phyloP scores from a whole-genome alignment of 2,329 filamentous ascomycete species.

The Ophidiomyces ophidiicola region DNA sequence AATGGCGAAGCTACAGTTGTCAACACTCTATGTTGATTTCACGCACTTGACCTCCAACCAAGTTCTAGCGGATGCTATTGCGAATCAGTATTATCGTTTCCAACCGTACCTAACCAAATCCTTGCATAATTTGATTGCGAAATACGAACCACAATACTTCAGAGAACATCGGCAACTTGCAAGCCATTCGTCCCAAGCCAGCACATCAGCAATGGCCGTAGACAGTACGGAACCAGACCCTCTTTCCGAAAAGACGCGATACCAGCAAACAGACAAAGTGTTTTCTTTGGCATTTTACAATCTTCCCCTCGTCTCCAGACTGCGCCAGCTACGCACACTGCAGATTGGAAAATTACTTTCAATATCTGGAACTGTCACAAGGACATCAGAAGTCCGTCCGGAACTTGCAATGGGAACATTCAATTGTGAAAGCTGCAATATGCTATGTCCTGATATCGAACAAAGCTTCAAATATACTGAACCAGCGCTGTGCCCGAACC shows the following conservation, averaged over 20 bases:
- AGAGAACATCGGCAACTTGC: slow-evolving; percentile 79
- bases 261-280: slow-evolving; percentile 93
- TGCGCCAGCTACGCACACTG: slow-evolving; percentile 72
- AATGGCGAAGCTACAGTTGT: slow-evolving; percentile 48
- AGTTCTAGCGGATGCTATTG: slow-evolving; percentile 71
- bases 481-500: slow-evolving; percentile 86
- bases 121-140: slow-evolving; percentile 84
- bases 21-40: slow-evolving; percentile 55
- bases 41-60: slow-evolving; percentile 70
- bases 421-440: slow-evolving; percentile 75
- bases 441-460: slow-evolving; percentile 77
- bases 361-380: slow-evolving; percentile 90
- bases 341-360: slow-evolving; percentile 90
- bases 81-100: slow-evolving; percentile 88
- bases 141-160: slow-evolving; percentile 90
- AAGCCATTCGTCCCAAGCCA: slow-evolving; percentile 53
- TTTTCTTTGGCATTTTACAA: slow-evolving; percentile 93
- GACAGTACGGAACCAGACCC: slow-evolving; percentile 44
- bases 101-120: slow-evolving; percentile 80
- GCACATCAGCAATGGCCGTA: slow-evolving; percentile 49
- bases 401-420: slow-evolving; percentile 90
- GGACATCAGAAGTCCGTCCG: slow-evolving; percentile 91
- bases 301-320: slow-evolving; percentile 70
- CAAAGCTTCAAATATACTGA: slow-evolving; percentile 97
- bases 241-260: slow-evolving; percentile 60